These are phyloP conservation scores for Rhizopus arrhizus DNA, from an alignment of 371 early-diverging fungal genomes.

Conservation along the genomic window DNA sequence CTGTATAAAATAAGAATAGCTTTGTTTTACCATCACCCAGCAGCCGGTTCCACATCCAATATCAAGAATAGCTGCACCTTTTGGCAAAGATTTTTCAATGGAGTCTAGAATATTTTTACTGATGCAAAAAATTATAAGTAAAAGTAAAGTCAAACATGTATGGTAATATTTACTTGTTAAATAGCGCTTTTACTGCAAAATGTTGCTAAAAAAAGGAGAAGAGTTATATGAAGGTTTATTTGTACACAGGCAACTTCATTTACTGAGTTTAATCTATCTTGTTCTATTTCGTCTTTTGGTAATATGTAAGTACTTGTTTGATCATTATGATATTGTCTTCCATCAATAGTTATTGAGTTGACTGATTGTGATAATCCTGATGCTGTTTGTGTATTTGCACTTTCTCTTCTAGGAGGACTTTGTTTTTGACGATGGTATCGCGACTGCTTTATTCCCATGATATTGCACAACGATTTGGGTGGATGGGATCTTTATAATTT, in stretches of 20 bases:
- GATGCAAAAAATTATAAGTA: slow-evolving; percentile 4
- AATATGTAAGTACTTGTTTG: slow-evolving; percentile 40
- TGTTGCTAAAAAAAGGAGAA: slow-evolving; percentile 24
- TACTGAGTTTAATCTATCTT: slow-evolving; percentile 54
- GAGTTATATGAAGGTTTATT: background rate
- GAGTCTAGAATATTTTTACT: slow-evolving; percentile 35
- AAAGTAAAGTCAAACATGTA: background rate
- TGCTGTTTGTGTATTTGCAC: background rate
- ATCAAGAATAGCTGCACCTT: slow-evolving; percentile 22
- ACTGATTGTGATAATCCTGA: slow-evolving; percentile 13
- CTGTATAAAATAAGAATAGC: slow-evolving; percentile 6
- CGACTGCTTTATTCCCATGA: slow-evolving; percentile 31
- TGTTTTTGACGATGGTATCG: slow-evolving; percentile 7
- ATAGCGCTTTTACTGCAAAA: slow-evolving; percentile 30
- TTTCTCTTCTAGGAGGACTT: slow-evolving; percentile 5
- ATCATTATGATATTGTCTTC: slow-evolving; percentile 45
- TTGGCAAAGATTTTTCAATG: slow-evolving; percentile 11
- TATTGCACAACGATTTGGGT: background rate
- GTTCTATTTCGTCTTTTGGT: slow-evolving; percentile 54
- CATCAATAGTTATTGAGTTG: slow-evolving; percentile 38
- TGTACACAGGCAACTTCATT: background rate
- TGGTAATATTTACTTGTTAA: slow-evolving; percentile 9
- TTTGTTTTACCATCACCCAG: slow-evolving; percentile 30
- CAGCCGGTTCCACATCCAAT: slow-evolving; percentile 36
- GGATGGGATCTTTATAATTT: no score